Percentiles rank a stretch among this genome's conserved stretches.
phyloP scores from a whole-genome alignment of 495 filamentous ascomycete genomes.

The Jackrogersella multiformis region DNA sequence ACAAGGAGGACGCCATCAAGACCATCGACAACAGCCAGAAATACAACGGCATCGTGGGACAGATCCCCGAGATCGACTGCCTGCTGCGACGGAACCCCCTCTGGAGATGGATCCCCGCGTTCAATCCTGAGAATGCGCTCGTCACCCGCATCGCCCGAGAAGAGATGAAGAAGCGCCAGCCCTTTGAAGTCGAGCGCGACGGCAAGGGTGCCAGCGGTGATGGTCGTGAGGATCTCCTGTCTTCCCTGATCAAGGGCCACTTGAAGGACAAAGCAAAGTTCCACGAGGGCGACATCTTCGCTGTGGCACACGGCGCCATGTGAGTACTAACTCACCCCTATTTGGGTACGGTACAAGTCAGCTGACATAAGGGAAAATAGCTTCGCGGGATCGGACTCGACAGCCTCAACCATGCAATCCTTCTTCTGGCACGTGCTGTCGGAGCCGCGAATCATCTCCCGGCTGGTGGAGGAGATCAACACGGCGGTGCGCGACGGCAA shows the following conservation, averaged over 20 bases:
- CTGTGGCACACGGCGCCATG: conserved; percentile 64
- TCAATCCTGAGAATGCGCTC: conserved; percentile 58
- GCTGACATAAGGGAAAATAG: conserved; percentile 39
- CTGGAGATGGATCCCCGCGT: conserved; percentile 57
- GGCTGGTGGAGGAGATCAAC: conserved; percentile 58
- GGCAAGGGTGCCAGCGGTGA: conserved; percentile 51
- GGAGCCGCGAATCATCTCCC: conserved; percentile 52
- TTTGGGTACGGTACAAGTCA: neutral
- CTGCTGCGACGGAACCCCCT: conserved; percentile 59
- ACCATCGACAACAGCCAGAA: conserved; percentile 63
- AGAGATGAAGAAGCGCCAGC: conserved; percentile 56
- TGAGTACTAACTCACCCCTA: conserved; percentile 39
- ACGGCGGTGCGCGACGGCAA: conserved; percentile 48
- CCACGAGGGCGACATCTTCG: conserved; percentile 62
- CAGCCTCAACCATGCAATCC: conserved; percentile 65
- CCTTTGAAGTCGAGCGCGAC: conserved; percentile 55
- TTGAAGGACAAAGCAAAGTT: conserved; percentile 58
- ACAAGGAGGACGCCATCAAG: conserved; percentile 65
- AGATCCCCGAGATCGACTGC: conserved; percentile 60
- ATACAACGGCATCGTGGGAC: conserved; percentile 64
- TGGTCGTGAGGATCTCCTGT: conserved; percentile 60
- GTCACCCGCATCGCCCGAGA: conserved; percentile 62
- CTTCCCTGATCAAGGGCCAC: conserved; percentile 57
- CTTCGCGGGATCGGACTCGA: conserved; percentile 71
- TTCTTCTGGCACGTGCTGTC: conserved; percentile 64